Conservation (phyloP, 768 basidiomycete genomes). For the Lactarius psammicola region DNA sequence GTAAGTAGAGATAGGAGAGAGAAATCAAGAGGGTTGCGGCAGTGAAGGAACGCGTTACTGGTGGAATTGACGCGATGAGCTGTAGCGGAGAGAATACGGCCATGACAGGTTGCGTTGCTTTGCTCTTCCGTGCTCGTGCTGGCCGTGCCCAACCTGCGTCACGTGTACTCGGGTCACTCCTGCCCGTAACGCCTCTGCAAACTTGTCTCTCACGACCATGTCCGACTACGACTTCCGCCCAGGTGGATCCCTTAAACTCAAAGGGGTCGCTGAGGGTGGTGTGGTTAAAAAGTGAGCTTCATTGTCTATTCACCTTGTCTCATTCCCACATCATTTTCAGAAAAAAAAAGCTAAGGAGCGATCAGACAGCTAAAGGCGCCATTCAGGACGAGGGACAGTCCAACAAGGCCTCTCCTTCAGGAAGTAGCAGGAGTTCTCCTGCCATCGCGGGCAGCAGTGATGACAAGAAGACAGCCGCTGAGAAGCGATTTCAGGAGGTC, state of each 20-base stretch:
- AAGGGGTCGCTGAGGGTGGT: conserved; percentile 76
- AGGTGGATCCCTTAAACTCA: conserved; percentile 87
- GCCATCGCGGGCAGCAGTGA: conserved; percentile 44
- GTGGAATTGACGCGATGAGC: conserved; percentile 69
- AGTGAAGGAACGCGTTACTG: conserved; percentile 73
- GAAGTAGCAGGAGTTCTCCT: conserved; percentile 62
- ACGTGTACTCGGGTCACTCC: background rate
- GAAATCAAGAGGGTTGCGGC: conserved; percentile 57
- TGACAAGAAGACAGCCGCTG: conserved; percentile 78
- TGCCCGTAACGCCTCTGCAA: background rate
- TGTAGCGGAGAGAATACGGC: conserved; percentile 73
- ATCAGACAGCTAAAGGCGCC: conserved; percentile 39
- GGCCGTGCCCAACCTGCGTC: background rate
- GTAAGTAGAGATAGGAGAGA: conserved; percentile 61
- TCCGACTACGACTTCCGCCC: conserved; percentile 83
- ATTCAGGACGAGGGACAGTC: conserved; percentile 42
- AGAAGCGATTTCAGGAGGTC: conserved; percentile 84
- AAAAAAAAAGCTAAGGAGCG: conserved; percentile 76
- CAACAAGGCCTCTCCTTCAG: conserved; percentile 46
- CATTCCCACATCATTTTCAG: conserved; percentile 37
- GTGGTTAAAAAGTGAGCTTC: conserved; percentile 74
- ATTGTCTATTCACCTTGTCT: conserved; percentile 1
- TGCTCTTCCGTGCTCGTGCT: background rate
- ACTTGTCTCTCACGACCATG: conserved; percentile 43
- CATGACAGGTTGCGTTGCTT: conserved; percentile 43